Evolutionary conservation across 2,329 filamentous ascomycete genomes (phyloP), one percentile per base, ranked within the genome.

Genomic region (Cladobotryum protrusum): DNA sequence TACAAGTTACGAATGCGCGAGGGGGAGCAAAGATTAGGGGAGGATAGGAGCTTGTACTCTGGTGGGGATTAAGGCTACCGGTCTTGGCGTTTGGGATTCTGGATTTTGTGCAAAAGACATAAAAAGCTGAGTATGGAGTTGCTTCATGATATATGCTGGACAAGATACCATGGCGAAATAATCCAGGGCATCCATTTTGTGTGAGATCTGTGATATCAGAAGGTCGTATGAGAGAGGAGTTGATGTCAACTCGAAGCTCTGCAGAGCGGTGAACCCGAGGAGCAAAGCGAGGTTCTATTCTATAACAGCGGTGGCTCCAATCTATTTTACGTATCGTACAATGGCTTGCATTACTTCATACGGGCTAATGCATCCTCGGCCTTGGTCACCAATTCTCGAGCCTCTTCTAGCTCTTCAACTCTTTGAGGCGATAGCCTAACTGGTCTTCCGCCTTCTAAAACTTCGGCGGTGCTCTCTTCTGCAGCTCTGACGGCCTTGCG

Each of bases 401-500:
- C 70, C 52, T 61, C 67, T n/a, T 60, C 59, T 9, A 74, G 57
- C 53, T 73, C 67, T 15, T 64, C 61, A 2, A 59, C 55, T 18
- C 60, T 63, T 33, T 59, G 57, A 6, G 54, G 55, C 13, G 53
- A 57, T 1, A 52, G 50, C 37, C 63, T 61, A 17, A 56, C 56
- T 3, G 59, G 55, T 17, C 56, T 54, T 18, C 54, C 52, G 4
- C 60, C 60, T 14, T 69, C 68, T 14, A 85, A 61, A 17, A 76
- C 72, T 9, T 72, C 64, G 0, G 65, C 71, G 20, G 84, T 68
- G 43, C 73, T 77, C 41, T 71, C 67, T 62, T 85, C 82, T 2
- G 77, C 74, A 4, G 70, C 76, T 48, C 78, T 68, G 6, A 85
- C 73, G 5, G 81, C 79, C 63, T 83, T 83, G 57, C 82, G 75